phyloP scores from a whole-genome alignment of 805 yeast species.

The Starmerella khaoyaiensis region DNA sequence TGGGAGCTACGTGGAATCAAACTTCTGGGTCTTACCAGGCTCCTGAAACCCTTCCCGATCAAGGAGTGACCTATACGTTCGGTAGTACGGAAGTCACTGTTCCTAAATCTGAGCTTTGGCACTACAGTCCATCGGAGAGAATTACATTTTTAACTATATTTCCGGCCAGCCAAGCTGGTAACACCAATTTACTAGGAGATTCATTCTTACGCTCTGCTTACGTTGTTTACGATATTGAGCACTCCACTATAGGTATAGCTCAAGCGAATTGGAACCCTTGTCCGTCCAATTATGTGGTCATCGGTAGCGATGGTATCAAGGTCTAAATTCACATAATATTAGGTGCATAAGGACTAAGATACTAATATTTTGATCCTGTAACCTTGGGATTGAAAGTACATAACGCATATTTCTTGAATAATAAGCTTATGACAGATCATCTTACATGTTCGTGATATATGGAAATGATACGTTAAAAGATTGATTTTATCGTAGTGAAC shows the following conservation, averaged over 20 bases:
- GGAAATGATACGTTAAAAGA: no score
- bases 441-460: no score
- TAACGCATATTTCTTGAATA: no score
- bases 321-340: no score
- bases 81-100: no score
- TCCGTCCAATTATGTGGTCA: slow-evolving; percentile 23
- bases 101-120: no score
- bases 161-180: slow-evolving; percentile 19
- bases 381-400: no score
- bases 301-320: slow-evolving; percentile 20
- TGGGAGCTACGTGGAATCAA: slow-evolving; percentile 6
- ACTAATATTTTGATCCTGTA: no score
- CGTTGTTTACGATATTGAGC: slow-evolving; percentile 52
- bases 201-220: slow-evolving; percentile 50
- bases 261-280: slow-evolving; percentile 30
- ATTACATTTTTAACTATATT: slow-evolving; percentile 13
- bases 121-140: no score
- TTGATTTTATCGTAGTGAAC: no score
- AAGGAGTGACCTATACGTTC: slow-evolving; percentile 13
- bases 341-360: no score
- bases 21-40: slow-evolving; percentile 3
- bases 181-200: slow-evolving; percentile 39
- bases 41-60: not conserved
- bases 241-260: slow-evolving; percentile 42
- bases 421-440: no score